Evolutionary conservation across 352 stramenopile genomes (phyloP), one percentile per base, ranked within the genome.

Genomic region (Pythium phragmitis): DNA sequence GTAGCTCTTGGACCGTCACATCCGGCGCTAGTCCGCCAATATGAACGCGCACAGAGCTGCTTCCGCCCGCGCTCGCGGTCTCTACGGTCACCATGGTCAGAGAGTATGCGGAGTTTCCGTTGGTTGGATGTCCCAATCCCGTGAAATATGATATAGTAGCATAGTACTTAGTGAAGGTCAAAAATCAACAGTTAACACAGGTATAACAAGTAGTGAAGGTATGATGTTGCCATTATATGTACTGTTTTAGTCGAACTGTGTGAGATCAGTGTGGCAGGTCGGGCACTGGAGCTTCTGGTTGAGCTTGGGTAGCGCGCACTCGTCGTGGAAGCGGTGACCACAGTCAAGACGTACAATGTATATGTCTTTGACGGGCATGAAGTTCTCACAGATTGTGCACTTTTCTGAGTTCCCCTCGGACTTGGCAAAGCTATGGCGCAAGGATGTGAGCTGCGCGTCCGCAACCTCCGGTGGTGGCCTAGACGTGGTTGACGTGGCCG

Each of bases 251-350:
- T 43, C 16, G n/a, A 69, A 33, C 28, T 63, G 46, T 39, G 48
- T 21, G 11, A 68, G 19, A 17, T n/a, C n/a, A 17, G 55, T 12
- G 30, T 72, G 74, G 36, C 79, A 90, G 8, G 69, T 83, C 8
- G 80, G 79, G 43, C 82, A 92, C 30, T 70, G 41, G 42, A 89
- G 71, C 9, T 47, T 54, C 54, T 84, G 69, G 55, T 89, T 92
- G 41, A 89, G 69, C 60, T 82, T 86, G 21, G 68, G 60, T 2
- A 88, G 62, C 30, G 85, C 72, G 63, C 80, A 89, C 53, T 89
- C 79, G 65, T 92, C 80, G 66, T 92, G 80, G 67, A 89, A 89
- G 23, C 74, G 69, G 43, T 89, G 80, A 30, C 79, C 80, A 39
- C 80, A 92, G n/a, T 21, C 47, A 13, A 92, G 47, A 17, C 65